Base-by-base conservation (phyloP, 306 rosid species). In the Quercus glauca region DNA sequence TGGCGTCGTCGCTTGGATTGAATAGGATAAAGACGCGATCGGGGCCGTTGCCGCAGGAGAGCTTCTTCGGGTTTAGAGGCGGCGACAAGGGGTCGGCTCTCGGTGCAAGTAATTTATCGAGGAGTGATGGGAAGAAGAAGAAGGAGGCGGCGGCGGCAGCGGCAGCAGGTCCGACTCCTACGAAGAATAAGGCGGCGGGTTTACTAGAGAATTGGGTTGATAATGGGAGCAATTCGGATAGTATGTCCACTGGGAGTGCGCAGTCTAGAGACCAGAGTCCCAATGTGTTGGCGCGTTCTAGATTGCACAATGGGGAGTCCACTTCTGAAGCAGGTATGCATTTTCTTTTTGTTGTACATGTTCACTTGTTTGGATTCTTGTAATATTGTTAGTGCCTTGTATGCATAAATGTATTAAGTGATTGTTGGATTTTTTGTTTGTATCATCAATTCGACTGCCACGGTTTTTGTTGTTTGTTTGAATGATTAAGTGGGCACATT, bases 1-100 rank as follows among this genome's bases (percentile, higher is more conserved):
- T 95, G 15, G 97, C 98, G 1, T 95, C 99, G 23, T 95, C 99
- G 28, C 89, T 93, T 0, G 97, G 98, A 43, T 72, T 95, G 88
- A 95, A 95, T 76, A 86, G 88, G 85, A 95, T 95, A 55, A 95
- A 95, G 94, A 95, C 99, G 63, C 87, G 97, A 90, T 95, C 99
- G 80, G 99, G 99, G 49, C 99, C 99, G 73, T 80, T 95, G 81
- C 99, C 99, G 9, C 98, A 93, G 88, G 99, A 95, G 88, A 95
- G 98, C 82, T 95, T 95, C 71, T 85, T 90, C n/a, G 97, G 97
- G 28, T 89, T 92, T 69, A 84, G 94, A 69, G 87, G 85, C 15
- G 85, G 85, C 13, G 98, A 93, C 25, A 91, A 90, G 69, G 92
- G 86, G 45, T 69, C 87, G 55, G 70, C 82, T 0, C 83, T 88